Base-by-base conservation (phyloP, 176 grass and related monocot species). In the Lolium rigidum region DNA sequence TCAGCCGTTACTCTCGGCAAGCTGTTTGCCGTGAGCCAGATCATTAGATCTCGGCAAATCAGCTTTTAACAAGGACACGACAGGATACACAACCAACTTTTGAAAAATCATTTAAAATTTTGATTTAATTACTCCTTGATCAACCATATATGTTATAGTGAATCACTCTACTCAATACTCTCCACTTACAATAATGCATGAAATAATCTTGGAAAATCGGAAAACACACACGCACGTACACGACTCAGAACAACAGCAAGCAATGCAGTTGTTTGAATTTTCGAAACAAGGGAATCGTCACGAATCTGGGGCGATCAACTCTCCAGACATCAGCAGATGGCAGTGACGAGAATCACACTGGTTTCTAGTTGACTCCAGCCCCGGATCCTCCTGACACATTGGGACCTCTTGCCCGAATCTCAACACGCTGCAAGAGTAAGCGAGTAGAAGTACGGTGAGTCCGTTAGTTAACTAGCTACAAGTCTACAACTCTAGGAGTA, bases 401-500 rank as follows among this genome's bases (percentile, higher is more conserved):
- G 57, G 76, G 82, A 1, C 71, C 87, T 48, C 87, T 80, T 26
- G 76, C 39, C 39, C 67, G 62, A 10, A 89, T 84, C 77, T 80
- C 68, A 22, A 68, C 49, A 0, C 24, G n/a, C 88, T 85, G 88
- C 77, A 51, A 39, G 37, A 47, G 22, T 1, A n/a, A 39, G n/a
- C 3, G 41, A 18, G 39, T 0, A 7, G 35, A 16, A 50, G 48
- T 1, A 18, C 3, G 9, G 9, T 24, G 50, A 0, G 50, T 52
- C 50, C 14, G 2, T 52, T 16, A 52, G 50, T 5, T 52, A 52
- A 4, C 13, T 15, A 52, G 50, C 49, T 52, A 15, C 1, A 2
- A 4, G 16, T 12, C 49, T 51, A 51, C 14, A 52, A 52, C 50
- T 52, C 14, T 52, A 16, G 16, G 50, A 5, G 50, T 52, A 52